Conservation (phyloP, 2,329 filamentous ascomycete genomes). For the Pseudocercospora pini-densiflorae region DNA sequence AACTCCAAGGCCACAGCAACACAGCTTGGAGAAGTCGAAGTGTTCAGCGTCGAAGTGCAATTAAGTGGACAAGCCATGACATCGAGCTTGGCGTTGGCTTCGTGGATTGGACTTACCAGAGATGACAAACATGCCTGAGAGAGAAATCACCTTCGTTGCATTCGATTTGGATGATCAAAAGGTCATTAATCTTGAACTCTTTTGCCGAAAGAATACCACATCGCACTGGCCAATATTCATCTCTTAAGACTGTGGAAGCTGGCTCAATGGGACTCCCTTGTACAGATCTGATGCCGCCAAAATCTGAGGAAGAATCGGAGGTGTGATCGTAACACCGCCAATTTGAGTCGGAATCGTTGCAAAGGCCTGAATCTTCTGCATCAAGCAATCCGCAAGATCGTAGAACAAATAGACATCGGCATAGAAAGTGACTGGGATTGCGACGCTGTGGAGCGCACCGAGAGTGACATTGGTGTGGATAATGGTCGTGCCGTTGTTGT, state of each 20-base stretch:
- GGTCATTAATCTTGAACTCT: no score
- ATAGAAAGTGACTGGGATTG: constrained; percentile 21
- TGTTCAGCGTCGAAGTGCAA: no score
- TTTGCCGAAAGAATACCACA: no score
- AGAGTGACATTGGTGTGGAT: constrained; percentile 26
- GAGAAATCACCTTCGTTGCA: no score
- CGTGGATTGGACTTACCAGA: no score
- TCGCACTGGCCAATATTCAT: no score
- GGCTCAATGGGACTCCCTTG: not conserved
- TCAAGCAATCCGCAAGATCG: not conserved
- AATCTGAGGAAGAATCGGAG: not conserved
- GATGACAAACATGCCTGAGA: no score
- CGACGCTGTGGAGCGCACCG: constrained; percentile 10
- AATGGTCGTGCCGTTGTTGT: constrained; percentile 19
- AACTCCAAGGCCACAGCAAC: no score
- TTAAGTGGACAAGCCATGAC: no score
- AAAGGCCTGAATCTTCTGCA: not conserved
- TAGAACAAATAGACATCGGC: constrained; percentile 19
- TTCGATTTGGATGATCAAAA: no score
- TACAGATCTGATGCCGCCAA: not conserved
- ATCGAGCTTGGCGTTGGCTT: no score
- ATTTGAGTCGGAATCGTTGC: not conserved
- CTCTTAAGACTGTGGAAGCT: not conserved
- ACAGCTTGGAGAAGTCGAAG: no score
- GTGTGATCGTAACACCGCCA: not conserved